phyloP scores from a whole-genome alignment of 139 green algal genomes.

The Coelastrella sp. region DNA sequence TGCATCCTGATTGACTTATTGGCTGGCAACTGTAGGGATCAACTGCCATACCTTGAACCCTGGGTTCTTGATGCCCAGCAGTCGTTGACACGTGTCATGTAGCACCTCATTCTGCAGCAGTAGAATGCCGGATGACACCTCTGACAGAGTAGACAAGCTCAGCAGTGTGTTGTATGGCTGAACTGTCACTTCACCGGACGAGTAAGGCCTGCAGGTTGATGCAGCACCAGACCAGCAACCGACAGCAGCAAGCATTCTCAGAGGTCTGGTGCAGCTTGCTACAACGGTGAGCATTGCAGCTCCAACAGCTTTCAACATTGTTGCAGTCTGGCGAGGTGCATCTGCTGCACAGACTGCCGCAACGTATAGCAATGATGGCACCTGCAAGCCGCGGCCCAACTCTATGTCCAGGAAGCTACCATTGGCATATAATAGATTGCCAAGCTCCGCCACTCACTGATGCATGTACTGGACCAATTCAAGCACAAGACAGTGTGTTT shows the following conservation, averaged over 20 bases:
- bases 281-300: no score
- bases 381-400: no score
- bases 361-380: no score
- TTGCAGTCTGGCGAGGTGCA: no score
- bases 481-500: neutral
- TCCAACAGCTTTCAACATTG: no score
- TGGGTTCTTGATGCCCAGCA: constrained; percentile 69
- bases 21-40: neutral
- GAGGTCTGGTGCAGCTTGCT: neutral
- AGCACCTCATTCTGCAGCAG: constrained; percentile 79
- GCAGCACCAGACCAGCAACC: no score
- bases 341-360: no score
- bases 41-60: constrained; percentile 61
- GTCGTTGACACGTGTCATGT: constrained; percentile 56
- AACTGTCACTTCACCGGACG: constrained; percentile 84
- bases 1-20: neutral
- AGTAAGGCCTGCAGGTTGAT: constrained; percentile 69
- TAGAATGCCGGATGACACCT: constrained; percentile 76
- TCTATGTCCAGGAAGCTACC: no score
- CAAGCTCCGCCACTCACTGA: no score
- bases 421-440: neutral
- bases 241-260: no score
- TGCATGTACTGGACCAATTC: no score
- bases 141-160: constrained; percentile 72
- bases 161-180: constrained; percentile 91